phyloP scores from a whole-genome alignment of 2,329 filamentous ascomycete species.

The Colletotrichum nymphaeae region DNA sequence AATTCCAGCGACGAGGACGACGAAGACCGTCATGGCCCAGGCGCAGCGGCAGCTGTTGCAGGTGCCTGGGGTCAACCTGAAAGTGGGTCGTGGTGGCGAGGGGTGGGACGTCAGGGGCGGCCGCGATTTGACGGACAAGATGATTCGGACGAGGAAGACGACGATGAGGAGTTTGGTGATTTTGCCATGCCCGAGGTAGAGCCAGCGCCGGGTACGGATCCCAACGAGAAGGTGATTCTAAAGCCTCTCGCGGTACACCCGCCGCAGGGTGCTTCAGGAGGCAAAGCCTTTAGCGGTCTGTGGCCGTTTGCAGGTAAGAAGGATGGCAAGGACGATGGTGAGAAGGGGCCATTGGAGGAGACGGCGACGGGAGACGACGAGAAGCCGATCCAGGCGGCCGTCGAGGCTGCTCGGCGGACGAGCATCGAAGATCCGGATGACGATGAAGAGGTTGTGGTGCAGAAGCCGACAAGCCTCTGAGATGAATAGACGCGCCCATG shows the following conservation, averaged over 20 bases:
- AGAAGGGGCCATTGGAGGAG: conserved; percentile 42
- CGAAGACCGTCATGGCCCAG: conserved; percentile 46
- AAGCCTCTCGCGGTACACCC: conserved; percentile 67
- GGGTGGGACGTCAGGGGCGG: conserved; percentile 46
- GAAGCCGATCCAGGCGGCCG: conserved; percentile 55
- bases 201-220: conserved; percentile 41
- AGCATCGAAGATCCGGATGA: conserved; percentile 71
- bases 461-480: conserved; percentile 31
- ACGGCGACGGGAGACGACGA: conserved; percentile 50
- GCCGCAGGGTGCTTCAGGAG: conserved; percentile 48
- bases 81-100: conserved; percentile 63
- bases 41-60: conserved; percentile 42
- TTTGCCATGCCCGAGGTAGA: conserved; percentile 73
- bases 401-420: conserved; percentile 65
- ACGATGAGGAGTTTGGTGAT: conserved; percentile 75
- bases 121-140: conserved; percentile 55
- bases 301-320: conserved; percentile 63
- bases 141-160: conserved; percentile 62
- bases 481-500: conserved; percentile 13
- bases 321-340: conserved; percentile 46
- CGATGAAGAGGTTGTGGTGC: conserved; percentile 56
- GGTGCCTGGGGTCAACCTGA: conserved; percentile 38
- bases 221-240: conserved; percentile 58
- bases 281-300: conserved; percentile 59
- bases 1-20: conserved; percentile 65